Evolutionary conservation across 1,284 basidiomycete species (phyloP), one percentile per base, ranked within the genome.

Genomic region (Vanrija sp.): DNA sequence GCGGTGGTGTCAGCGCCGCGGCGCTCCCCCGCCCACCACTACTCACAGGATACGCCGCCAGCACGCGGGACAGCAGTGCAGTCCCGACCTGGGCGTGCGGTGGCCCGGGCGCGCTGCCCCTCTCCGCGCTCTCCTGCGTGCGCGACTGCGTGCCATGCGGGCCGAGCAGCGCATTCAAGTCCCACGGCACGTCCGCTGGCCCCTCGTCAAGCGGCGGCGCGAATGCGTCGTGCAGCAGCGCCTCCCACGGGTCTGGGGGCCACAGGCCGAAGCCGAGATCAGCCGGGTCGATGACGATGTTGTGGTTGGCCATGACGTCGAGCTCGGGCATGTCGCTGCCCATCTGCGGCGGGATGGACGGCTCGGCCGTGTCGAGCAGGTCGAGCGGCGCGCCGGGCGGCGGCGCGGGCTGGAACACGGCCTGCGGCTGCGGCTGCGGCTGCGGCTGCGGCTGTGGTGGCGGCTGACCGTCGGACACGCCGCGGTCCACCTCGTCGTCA

Each of bases 21-120:
- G 28, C 9, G 6, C 46, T 43, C n/a, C n/a, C 6, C 42, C 18
- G 18, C 8, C 42, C 18, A 14, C 42, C 28, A 12, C 18, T 10
- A 65, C 65, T 58, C 49, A 69, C 67, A 16, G 58, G 62, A 51
- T 60, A 68, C 16, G 55, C 39, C 4, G 38, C 29, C 44, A 58
- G 38, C 9, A 68, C 23, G 16, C 60, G 54, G 15, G 51, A 44
- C 12, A 66, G 46, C 15, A 68, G 26, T 8, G 40, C 52, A 12
- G 51, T 52, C 18, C 51, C 55, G 12, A 61, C 46, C 18, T 18
- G 25, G 7, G 42, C 25, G 10, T 25, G 40, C 14, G 28, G 28
- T 6, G 29, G n/a, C 10, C 43, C 43, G 10, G 39, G 34, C 21
- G 40, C 21, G 16, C 43, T 45, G 7, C 43, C 26, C 12, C 57